Conservation (phyloP, 148 eudicot genomes). For the Beta vulgaris region DNA sequence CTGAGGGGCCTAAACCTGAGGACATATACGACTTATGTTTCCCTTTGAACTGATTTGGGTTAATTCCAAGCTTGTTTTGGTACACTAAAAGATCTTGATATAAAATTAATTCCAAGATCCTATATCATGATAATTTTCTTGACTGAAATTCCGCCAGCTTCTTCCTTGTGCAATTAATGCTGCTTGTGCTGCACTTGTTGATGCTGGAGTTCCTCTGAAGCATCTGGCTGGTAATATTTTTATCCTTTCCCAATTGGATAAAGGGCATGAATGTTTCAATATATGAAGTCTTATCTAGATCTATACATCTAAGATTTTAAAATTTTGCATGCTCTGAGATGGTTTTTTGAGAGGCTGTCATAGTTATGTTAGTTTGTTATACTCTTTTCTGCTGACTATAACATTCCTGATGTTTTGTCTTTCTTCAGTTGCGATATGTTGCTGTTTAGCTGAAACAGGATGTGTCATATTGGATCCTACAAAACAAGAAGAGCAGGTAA, state of each 20-base stretch:
- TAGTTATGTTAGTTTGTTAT: neutral
- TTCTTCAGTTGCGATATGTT: slow-evolving; percentile 83
- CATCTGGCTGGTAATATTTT: slow-evolving; percentile 75
- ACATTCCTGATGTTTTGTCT: slow-evolving; percentile 18
- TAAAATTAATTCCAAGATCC: neutral
- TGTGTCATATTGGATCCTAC: slow-evolving; percentile 65
- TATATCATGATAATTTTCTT: slow-evolving; percentile 34
- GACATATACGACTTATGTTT: neutral
- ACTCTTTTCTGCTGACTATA: neutral
- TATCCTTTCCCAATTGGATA: neutral
- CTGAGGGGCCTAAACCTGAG: neutral
- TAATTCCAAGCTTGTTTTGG: slow-evolving; percentile 1
- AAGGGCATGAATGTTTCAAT: neutral
- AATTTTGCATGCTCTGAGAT: neutral
- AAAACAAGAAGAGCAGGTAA: slow-evolving; percentile 88
- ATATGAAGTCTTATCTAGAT: neutral
- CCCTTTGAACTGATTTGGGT: neutral
- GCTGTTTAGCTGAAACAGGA: slow-evolving; percentile 68
- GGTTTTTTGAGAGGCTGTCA: neutral
- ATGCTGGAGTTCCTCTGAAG: slow-evolving; percentile 89
- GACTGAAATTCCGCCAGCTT: slow-evolving; percentile 59
- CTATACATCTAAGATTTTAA: neutral
- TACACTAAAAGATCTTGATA: neutral
- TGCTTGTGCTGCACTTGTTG: slow-evolving; percentile 91
- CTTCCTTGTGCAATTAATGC: slow-evolving; percentile 96